Evolutionary conservation across 2,329 filamentous ascomycete species (phyloP), one percentile per base, ranked within the genome.

Genomic region (Hymenoscyphus albidus): DNA sequence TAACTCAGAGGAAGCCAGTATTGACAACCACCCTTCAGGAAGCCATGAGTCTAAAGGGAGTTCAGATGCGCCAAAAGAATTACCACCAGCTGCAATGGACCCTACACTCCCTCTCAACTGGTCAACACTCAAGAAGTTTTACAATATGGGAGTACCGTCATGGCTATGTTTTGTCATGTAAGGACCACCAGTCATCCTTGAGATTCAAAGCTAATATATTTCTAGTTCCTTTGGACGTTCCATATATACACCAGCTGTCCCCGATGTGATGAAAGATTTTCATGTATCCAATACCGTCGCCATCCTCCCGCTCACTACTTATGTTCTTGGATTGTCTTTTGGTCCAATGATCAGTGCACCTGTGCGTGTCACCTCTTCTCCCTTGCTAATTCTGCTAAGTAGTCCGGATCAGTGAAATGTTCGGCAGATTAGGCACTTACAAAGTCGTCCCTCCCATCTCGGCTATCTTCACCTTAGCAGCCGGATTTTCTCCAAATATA

Each of bases 291-390:
- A 79, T 51, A 87, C 84, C 0, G 79, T 80, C 5, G 82, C 86
- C 0, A 77, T 89, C 16, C 74, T 89, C 0, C 82, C 83, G 0
- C 74, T 89, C 0, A 82, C 85, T 0, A 74, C 86, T 3, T 89
- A 86, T 73, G 80, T 86, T 6, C 75, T 88, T 13, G 86, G 85
- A 0, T 77, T 89, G 0, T 85, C 78, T 3, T 79, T 88, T 27
- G 86, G 85, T 0, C 86, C 87, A 10, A 77, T 88, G 59, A 67
- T 87, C 14, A 83, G 83, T 10, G 85, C 85, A 0, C 87, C 86
- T 0, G 70, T 54, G 13, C n/a, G 48, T 54, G 13, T 27, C 18
- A 22, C 27, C 2, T 1, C 18, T 3, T 54, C 7, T 27, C 22
- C 18, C 7, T 13, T 27, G 5, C 27, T 27, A 27, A 2, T 27